These are phyloP conservation scores for Talaromyces atroroseus DNA, from an alignment of 2,329 filamentous ascomycete species.

Conservation along the genomic window DNA sequence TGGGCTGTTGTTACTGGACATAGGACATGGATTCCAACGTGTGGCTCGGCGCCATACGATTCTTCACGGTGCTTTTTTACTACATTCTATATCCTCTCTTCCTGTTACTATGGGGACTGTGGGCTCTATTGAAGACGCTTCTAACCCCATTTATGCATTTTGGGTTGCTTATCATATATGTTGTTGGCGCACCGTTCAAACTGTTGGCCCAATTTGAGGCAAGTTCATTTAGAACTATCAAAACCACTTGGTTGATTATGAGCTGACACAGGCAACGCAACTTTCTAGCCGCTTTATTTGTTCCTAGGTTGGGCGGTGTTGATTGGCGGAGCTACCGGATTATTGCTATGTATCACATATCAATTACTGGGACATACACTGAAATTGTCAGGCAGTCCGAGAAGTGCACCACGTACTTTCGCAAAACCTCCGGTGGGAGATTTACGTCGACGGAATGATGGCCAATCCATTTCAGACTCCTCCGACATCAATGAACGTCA, in stretches of 20 bases:
- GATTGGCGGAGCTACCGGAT: constrained; percentile 60
- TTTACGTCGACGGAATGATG: background rate
- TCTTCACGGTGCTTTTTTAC: constrained; percentile 21
- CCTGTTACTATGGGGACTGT: constrained; percentile 35
- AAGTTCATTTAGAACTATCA: background rate
- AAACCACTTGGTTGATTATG: background rate
- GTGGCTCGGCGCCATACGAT: constrained; percentile 32
- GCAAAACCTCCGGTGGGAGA: background rate
- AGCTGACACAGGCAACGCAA: background rate
- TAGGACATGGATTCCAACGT: constrained; percentile 11
- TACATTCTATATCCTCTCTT: constrained; percentile 36
- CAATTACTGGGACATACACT: constrained; percentile 47
- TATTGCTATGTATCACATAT: constrained; percentile 55
- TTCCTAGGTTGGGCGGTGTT: constrained; percentile 62
- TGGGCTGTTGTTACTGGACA: background rate
- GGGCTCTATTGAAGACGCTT: constrained; percentile 13
- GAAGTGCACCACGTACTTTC: constrained; percentile 28
- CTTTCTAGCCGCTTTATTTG: constrained; percentile 39
- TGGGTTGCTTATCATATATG: constrained; percentile 34
- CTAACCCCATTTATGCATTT: constrained; percentile 47
- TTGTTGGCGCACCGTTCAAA: constrained; percentile 45
- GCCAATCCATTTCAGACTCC: background rate
- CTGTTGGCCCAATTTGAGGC: constrained; percentile 50
- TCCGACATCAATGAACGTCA: background rate
- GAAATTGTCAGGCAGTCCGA: background rate